These are phyloP conservation scores for Nymphaea thermarum DNA, from an alignment of 164 flowering plant species.

Conservation along the genomic window DNA sequence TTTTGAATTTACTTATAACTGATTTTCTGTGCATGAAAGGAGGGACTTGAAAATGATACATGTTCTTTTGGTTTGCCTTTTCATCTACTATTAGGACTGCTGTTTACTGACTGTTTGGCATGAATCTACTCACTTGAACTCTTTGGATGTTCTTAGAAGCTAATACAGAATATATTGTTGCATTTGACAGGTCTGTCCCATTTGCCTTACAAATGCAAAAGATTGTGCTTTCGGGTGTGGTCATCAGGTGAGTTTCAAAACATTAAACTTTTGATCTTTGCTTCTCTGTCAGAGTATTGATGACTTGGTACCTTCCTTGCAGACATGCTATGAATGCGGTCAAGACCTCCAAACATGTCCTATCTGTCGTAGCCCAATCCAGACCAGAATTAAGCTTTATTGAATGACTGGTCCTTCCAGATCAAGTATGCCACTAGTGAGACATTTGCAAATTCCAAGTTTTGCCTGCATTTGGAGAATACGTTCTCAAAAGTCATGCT, in stretches of 20 bases:
- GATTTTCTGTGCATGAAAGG: too few relatives aligned
- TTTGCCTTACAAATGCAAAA: conserved; percentile 38
- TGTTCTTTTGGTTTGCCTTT: too few relatives aligned
- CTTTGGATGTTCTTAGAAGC: too few relatives aligned
- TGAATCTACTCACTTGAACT: too few relatives aligned
- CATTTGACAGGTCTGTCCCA: conserved; percentile 43
- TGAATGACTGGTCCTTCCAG: conserved; percentile 2
- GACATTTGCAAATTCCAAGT: too few relatives aligned
- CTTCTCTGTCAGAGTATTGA: neutral
- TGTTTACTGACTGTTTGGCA: too few relatives aligned
- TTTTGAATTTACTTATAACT: too few relatives aligned
- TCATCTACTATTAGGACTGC: too few relatives aligned
- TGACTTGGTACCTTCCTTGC: conserved; percentile 5
- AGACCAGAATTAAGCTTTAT: conserved; percentile 45
- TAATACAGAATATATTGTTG: too few relatives aligned
- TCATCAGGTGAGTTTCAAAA: conserved; percentile 33
- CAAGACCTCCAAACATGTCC: conserved; percentile 33
- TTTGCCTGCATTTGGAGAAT: too few relatives aligned
- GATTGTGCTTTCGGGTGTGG: conserved; percentile 62
- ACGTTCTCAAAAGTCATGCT: neutral
- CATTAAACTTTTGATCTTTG: neutral
- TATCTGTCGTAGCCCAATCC: conserved; percentile 35
- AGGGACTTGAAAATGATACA: too few relatives aligned
- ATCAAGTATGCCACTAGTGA: neutral
- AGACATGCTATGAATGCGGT: conserved; percentile 61